phyloP scores from a whole-genome alignment of 23 red algal species.

The Pyropia yezoensis region DNA sequence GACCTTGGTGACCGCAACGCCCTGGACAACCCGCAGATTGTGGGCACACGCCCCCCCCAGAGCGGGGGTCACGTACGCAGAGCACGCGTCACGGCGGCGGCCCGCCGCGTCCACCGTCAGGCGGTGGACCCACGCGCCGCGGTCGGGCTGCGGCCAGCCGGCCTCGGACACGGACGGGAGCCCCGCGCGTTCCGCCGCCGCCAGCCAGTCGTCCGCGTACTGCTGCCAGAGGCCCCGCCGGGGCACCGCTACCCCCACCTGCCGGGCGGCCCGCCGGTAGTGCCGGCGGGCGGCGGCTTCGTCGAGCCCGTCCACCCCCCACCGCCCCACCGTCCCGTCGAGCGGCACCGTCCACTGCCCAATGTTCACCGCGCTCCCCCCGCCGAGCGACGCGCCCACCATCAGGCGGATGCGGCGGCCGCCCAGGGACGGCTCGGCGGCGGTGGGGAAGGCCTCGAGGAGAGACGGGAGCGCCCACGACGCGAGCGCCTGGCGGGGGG shows the following conservation, averaged over 20 bases:
- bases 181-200: conserved; percentile 11
- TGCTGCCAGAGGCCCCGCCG: not conserved
- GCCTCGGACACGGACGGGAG: not conserved
- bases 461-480: conserved; percentile 27
- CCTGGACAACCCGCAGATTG: conserved; percentile 22
- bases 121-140: too few relatives aligned
- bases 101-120: not conserved
- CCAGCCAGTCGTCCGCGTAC: conserved; percentile 30
- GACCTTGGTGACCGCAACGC: conserved; percentile 12
- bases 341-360: conserved; percentile 36
- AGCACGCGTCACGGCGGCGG: conserved; percentile 35
- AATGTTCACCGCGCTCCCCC: conserved; percentile 41
- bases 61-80: conserved; percentile 18
- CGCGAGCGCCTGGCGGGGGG: conserved; percentile 8
- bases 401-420: conserved; percentile 6
- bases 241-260: conserved; percentile 9
- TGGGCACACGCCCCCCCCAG: not conserved
- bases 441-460: conserved; percentile 16
- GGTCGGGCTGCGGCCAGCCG: too few relatives aligned
- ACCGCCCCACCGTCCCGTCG: conserved; percentile 3
- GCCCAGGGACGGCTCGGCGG: conserved; percentile 4
- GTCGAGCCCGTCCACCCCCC: conserved; percentile 13
- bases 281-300: not conserved
- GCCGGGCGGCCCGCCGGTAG: conserved; percentile 16
- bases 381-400: conserved; percentile 34